Conservation (phyloP, 805 yeast genomes). For the Saturnispora galanensis region DNA sequence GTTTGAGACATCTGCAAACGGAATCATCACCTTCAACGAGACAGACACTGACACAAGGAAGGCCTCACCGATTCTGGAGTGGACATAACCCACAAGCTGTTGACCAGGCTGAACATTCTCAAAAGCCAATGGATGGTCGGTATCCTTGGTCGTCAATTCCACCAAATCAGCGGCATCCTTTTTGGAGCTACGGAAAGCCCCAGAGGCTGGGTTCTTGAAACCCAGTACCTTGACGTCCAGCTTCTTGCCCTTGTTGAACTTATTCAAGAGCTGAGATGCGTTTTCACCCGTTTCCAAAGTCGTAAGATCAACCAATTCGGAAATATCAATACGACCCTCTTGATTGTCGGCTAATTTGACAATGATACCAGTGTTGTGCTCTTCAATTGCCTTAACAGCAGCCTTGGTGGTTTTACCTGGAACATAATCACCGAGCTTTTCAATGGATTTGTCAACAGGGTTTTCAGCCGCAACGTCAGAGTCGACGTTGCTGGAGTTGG, state of each 20-base stretch:
- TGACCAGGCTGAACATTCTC: constrained; percentile 40
- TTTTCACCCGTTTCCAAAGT: constrained; percentile 29
- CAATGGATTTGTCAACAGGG: constrained; percentile 51
- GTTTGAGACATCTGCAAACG: constrained; percentile 53
- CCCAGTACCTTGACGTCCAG: constrained; percentile 66
- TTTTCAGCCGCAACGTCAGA: constrained; percentile 31
- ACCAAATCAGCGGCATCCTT: constrained; percentile 45
- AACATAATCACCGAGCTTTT: constrained; percentile 37
- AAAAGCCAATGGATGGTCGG: constrained; percentile 25
- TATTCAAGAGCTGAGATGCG: constrained; percentile 40
- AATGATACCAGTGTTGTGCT: constrained; percentile 49
- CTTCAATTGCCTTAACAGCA: constrained; percentile 50
- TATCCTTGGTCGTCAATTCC: constrained; percentile 44
- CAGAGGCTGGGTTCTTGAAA: constrained; percentile 59
- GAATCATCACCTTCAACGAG: constrained; percentile 52
- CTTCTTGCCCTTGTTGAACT: constrained; percentile 48
- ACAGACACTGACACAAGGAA: constrained; percentile 68
- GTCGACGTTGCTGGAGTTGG: constrained; percentile 9
- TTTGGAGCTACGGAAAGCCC: constrained; percentile 52
- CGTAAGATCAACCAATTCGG: constrained; percentile 54
- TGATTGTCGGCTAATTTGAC: constrained; percentile 68
- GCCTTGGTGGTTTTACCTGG: constrained; percentile 59
- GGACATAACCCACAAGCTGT: constrained; percentile 46
- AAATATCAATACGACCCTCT: constrained; percentile 70
- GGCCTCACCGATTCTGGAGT: constrained; percentile 49